Evolutionary conservation across 495 filamentous ascomycete species (phyloP), one percentile per base, ranked within the genome.

Genomic region (Aspergillus panamensis): DNA sequence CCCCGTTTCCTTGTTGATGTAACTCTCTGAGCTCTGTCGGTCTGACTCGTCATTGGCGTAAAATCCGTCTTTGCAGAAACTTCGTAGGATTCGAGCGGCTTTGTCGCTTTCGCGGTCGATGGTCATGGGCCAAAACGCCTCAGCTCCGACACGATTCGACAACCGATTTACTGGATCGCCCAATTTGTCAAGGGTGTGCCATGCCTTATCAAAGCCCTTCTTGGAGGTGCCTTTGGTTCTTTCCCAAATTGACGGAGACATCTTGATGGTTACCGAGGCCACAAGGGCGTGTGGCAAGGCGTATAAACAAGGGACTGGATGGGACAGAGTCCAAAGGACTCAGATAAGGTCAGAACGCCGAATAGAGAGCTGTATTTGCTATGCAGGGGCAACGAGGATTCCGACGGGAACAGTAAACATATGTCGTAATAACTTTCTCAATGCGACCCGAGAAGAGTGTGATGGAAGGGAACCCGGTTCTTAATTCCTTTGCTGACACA

Each of bases 71-170:
- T 82, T 88, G 75, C 88, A 92, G 69, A 92, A 94, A 59, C 84
- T 88, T 63, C 84, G 80, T 33, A 94, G 66, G 43, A 94, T 92
- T 9, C 90, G 80, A 39, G 90, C 90, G 6, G 88, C 88, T 72
- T 94, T 92, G 70, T 92, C 87, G 69, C 82, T 83, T 74, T 94
- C 90, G 62, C 86, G 87, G 60, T 92, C 90, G 56, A 92, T 76
- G 13, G 78, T 84, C 57, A 86, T 89, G 12, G 90, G 90, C 88
- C 88, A 91, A 67, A 92, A 91, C 4, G 87, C 87, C 66, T 94
- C 90, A 25, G 82, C 80, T 48, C 88, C 88, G 10, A 92, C 74
- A 57, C 82, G 84, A 70, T 92, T 89, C 12, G 84, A 86, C 1
- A 91, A 67, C 45, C 80, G 83, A 66, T 92, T 91, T 54, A 91